Base-by-base conservation (phyloP, 1,284 basidiomycete genomes). In the Leccinum subrobustum region DNA sequence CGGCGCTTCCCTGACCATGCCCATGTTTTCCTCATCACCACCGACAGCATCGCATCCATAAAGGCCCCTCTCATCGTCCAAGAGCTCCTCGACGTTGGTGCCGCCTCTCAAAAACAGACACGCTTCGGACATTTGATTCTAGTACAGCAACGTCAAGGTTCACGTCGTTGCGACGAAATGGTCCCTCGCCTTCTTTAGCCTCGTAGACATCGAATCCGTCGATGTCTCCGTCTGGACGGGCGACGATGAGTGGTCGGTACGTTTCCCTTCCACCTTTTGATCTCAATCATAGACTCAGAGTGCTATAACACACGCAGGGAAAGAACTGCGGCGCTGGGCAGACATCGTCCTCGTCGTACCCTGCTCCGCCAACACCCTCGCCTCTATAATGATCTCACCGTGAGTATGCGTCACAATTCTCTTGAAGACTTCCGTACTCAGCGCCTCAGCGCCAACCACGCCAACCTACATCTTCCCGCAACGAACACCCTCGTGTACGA, bases 401-500 rank as follows among this genome's bases (percentile, higher is more conserved):
- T 25, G 25, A 25, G 25, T 25, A 4, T 25, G 25, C 25, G 25
- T 25, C 25, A 25, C 4, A 4, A 25, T 25, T 25, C 4, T 25
- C 25, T 25, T 25, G 25, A 50, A 96, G 94, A 96, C 95, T 1
- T 95, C 92, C 4, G 79, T 98, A 8, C 83, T 99, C 61, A 88
- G 96, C n/a, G 96, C 96, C 0, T 79, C 97, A 0, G 80, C 90
- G 7, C 89, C 93, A 0, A 81, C 82, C 2, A 96, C 91, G 0
- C 90, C 91, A 2, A 94, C 93, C 16, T 91, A 90, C 67, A 76
- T 98, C 33, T 98, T 95, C 69, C 97, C 3, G 96, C 97, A 0
- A 99, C 98, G 96, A 99, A 99, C 74, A 98, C 96, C 5, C 80
- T 93, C 65, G 98, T 99, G 96, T 98, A 92, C 72, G 83, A 92